Conservation (phyloP, 2,329 filamentous ascomycete genomes). For the Trichoderma afroharzianum region DNA sequence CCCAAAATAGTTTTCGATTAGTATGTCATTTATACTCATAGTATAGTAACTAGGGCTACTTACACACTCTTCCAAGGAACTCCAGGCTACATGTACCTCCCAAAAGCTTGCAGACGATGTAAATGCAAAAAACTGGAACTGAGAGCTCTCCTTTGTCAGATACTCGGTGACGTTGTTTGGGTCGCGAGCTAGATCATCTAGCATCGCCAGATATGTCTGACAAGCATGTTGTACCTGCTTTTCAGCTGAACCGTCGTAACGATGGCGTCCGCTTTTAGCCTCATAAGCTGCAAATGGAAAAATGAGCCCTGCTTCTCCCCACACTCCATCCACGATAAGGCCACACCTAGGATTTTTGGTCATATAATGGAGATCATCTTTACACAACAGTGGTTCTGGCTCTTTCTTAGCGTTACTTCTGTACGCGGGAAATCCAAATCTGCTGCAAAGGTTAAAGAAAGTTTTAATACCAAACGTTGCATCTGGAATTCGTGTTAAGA, state of each 20-base stretch:
- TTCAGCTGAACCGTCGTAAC: background rate
- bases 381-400: background rate
- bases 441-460: background rate
- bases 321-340: background rate
- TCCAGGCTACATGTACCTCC: background rate
- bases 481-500: background rate
- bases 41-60: background rate
- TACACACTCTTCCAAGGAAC: background rate
- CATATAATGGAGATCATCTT: background rate
- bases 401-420: background rate
- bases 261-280: background rate
- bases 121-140: background rate
- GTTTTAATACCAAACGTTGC: background rate
- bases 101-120: background rate
- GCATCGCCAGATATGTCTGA: background rate
- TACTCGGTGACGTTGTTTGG: background rate
- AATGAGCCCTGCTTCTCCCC: background rate
- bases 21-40: background rate
- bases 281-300: background rate
- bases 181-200: background rate
- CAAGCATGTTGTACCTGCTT: background rate
- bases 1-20: background rate
- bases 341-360: background rate
- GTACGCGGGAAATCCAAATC: background rate
- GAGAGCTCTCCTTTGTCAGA: background rate